Evolutionary conservation across 1,284 basidiomycete species (phyloP), one percentile per base, ranked within the genome.

Genomic region (Caloboletus firmus): DNA sequence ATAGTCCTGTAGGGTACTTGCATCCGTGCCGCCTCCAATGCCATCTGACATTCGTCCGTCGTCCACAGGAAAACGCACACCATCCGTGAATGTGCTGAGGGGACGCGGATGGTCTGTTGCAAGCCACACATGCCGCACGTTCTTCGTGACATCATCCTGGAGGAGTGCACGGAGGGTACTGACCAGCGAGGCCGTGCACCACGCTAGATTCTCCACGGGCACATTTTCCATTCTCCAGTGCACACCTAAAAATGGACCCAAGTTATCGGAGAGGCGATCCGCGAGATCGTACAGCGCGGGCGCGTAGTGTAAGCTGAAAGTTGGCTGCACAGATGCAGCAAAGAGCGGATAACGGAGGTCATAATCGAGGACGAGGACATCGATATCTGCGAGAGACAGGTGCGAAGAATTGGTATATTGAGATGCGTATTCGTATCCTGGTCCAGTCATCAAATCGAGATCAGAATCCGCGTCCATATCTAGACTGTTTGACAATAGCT

Each of bases 151-250:
- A 1, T 67, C 60, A 18, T 73, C 69, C 22, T 65, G 65, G 30
- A 77, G 70, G 26, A 78, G 60, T 0, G 57, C 62, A 3, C 61
- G 61, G 15, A 81, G 71, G 5, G 70, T 68, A 49, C 76, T 74
- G 43, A 81, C 69, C 32, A 82, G 68, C 1, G 73, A 70, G 51
- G 74, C 68, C 0, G 78, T 79, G 54, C 80, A 82, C 44, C 71
- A 70, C 0, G 69, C 63, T 2, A 82, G 66, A 15, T 71, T 58
- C 20, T 69, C 65, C 1, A 71, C 60, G 0, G 73, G 60, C 34
- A 81, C 70, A 28, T 67, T 76, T 58, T 80, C 79, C 74, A 79
- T 79, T 31, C 76, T 66, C 80, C 80, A 82, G 58, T 81, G 76
- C 11, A 82, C 72, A 1, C 72, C 75, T 1, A 78, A 61, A 60